Evolutionary conservation across 345 rosid species (phyloP).

Genomic region (Hibiscus mutabilis): DNA sequence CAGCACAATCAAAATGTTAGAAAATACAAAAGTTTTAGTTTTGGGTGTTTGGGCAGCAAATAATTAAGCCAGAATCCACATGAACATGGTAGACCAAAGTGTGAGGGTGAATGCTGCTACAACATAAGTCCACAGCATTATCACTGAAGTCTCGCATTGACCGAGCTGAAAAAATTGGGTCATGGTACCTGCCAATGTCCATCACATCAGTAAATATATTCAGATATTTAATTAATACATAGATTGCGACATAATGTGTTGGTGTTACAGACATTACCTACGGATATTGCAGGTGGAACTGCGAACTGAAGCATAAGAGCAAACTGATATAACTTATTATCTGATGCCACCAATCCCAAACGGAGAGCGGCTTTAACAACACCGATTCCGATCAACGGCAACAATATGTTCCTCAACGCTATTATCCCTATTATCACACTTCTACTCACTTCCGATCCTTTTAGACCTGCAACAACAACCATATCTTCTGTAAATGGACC

Average conservation of each 20-base stretch:
- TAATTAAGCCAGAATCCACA: constrained; percentile 54
- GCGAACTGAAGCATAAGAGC: constrained; percentile 51
- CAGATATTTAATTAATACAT: neutral
- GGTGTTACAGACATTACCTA: constrained; percentile 22
- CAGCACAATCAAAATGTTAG: too few relatives aligned
- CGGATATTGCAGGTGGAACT: constrained; percentile 45
- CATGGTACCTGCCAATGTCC: constrained; percentile 39
- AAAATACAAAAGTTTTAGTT: too few relatives aligned
- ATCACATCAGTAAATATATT: neutral
- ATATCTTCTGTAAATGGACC: too few relatives aligned
- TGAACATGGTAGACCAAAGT: constrained; percentile 57
- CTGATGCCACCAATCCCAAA: constrained; percentile 25
- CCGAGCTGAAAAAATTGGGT: constrained; percentile 57
- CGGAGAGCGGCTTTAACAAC: constrained; percentile 28
- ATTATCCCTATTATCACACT: constrained; percentile 30
- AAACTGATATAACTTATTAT: constrained; percentile 36
- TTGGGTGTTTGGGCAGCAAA: neutral
- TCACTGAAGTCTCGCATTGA: constrained; percentile 54
- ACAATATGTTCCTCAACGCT: constrained; percentile 24
- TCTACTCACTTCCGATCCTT: constrained; percentile 23
- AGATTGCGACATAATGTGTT: too few relatives aligned
- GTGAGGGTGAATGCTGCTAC: constrained; percentile 52
- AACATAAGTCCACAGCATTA: constrained; percentile 53
- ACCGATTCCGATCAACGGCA: constrained; percentile 32
- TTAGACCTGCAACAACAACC: constrained; percentile 30